Evolutionary conservation across 192 early-diverging fungal genomes (phyloP), one percentile per base, ranked within the genome.

Genomic region (Piromyces sp.): DNA sequence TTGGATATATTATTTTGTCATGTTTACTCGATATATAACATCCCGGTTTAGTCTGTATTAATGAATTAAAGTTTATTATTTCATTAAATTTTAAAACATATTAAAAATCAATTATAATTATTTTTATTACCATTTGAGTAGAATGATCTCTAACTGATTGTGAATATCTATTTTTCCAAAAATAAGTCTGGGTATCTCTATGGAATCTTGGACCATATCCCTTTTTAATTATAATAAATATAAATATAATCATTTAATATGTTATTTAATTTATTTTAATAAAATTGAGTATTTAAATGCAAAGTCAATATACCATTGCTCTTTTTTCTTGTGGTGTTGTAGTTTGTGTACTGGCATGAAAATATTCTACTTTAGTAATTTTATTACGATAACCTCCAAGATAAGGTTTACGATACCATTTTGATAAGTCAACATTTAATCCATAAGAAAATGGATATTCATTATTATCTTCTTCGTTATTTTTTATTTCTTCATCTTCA

Each of bases 131-230:
- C 90, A 91, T 91, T 85, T 91, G 90, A 30, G 89, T 91, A 28
- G 51, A 79, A 11, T 84, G 78, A 29, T 91, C 88, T 1, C 82
- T 78, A 26, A 29, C 82, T 29, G 85, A 42, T 82, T 91, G 90
- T 1, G 83, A 79, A 12, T 81, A 37, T 19, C 87, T 83, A 68
- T 91, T 85, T 29, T 83, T 78, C 33, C 82, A 42, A 79, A 87
- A 85, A 80, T 89, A 88, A 26, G 90, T 91, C 82, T 91, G 90
- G 14, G 87, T 87, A 80, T 91, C 90, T 16, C 90, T 82, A 58
- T 91, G 88, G 82, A 88, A 89, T 33, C 83, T 86, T 5, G 81
- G 81, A 29, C 79, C 68, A 16, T 83, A 80, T 22, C 26, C 80
- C 86, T 86, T 36, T n/a, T n/a, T n/a, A n/a, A n/a, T n/a, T n/a